Percentiles rank a stretch among this genome's conserved stretches.
phyloP scores from a whole-genome alignment of 139 green algal species.

The Marvania coccoides region DNA sequence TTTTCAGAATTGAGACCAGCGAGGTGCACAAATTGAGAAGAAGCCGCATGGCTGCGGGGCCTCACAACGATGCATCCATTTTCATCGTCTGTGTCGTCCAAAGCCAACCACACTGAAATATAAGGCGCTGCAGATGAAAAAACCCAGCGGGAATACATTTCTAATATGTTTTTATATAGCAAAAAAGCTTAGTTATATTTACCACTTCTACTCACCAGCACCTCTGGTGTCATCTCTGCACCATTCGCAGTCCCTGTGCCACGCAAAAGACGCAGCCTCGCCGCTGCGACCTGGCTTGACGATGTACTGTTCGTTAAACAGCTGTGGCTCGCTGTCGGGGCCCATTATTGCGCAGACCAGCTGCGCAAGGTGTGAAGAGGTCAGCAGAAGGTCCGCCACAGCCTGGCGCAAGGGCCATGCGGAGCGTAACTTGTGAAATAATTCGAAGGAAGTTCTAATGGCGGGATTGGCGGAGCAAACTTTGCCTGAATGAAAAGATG shows the following conservation, averaged over 20 bases:
- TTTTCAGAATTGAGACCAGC: not conserved
- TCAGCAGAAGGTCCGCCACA: not conserved
- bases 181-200: too few species aligned
- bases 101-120: conserved; percentile 14
- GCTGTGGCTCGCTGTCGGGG: not conserved
- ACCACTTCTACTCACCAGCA: too few species aligned
- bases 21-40: not conserved
- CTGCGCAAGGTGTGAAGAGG: not conserved
- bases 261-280: conserved; percentile 9
- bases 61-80: conserved; percentile 26
- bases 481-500: too few species aligned
- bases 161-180: too few species aligned
- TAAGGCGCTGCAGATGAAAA: too few species aligned
- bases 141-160: too few species aligned
- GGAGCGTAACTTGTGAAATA: not conserved
- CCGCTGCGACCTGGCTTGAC: conserved; percentile 16
- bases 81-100: conserved; percentile 10
- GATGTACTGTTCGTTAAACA: conserved; percentile 31
- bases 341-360: not conserved
- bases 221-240: not conserved
- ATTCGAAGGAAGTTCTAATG: not conserved
- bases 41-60: conserved; percentile 6
- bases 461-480: not conserved
- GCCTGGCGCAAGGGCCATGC: not conserved
- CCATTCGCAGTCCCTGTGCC: conserved; percentile 33